Evolutionary conservation across 371 early-diverging fungal genomes (phyloP).

Genomic region (Mucor piriformis): DNA sequence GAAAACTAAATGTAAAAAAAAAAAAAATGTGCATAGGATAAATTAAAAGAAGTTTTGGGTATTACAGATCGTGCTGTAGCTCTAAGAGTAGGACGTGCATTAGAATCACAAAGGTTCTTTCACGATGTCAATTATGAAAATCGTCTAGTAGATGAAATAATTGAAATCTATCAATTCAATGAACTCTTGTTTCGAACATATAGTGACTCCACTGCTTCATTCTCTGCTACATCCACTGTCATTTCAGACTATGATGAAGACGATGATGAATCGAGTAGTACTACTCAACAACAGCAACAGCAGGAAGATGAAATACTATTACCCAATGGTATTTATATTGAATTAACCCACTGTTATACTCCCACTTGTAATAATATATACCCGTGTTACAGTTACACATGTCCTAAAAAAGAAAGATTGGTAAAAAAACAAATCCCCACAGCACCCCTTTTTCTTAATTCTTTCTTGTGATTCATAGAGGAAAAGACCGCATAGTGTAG

Average conservation of each 20-base stretch:
- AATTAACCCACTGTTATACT: conserved; percentile 88
- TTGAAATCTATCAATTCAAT: conserved; percentile 70
- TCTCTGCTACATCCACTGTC: conserved; percentile 4
- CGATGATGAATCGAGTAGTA: conserved; percentile 6
- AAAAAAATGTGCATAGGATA: conserved; percentile 52
- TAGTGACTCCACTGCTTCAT: background rate
- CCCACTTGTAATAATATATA: conserved; percentile 76
- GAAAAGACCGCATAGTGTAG: conserved; percentile 20
- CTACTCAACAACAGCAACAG: conserved; percentile 1
- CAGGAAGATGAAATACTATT: conserved; percentile 11
- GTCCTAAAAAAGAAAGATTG: conserved; percentile 58
- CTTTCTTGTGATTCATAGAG: conserved; percentile 1
- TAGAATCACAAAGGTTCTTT: conserved; percentile 74
- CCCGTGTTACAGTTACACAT: conserved; percentile 85
- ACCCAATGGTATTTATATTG: conserved; percentile 82
- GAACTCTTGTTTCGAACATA: conserved; percentile 26
- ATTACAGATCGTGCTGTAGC: conserved; percentile 71
- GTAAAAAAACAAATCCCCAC: conserved; percentile 8
- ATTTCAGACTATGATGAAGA: conserved; percentile 23
- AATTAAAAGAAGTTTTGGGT: conserved; percentile 55
- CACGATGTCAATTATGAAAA: conserved; percentile 73
- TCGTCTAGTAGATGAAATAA: conserved; percentile 62
- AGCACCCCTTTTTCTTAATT: too few relatives aligned
- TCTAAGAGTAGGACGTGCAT: conserved; percentile 69
- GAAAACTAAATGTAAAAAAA: too few relatives aligned